Conservation (phyloP, 2,329 filamentous ascomycete species). For the Diaporthe eres region DNA sequence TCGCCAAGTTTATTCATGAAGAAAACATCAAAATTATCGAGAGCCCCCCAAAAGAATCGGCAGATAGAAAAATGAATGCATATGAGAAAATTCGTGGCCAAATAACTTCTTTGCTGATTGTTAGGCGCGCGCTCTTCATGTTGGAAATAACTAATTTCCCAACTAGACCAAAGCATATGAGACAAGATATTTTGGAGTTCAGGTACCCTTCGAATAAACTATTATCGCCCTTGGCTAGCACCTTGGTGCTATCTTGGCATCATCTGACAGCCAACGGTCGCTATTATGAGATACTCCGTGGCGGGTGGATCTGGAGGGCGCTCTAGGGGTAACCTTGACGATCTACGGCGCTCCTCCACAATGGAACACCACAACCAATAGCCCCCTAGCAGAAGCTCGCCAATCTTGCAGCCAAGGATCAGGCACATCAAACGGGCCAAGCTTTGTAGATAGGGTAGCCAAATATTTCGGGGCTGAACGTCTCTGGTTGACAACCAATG, state of each 20-base stretch:
- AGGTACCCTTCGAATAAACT: constrained; percentile 25
- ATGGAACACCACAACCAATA: not conserved
- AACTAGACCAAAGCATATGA: not conserved
- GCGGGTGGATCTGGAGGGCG: not conserved
- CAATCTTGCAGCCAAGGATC: constrained; percentile 10
- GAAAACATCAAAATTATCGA: not conserved
- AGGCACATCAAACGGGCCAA: constrained; percentile 28
- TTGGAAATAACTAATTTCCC: not conserved
- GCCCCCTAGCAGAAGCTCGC: not conserved
- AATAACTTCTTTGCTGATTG: not conserved
- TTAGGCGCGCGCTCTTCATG: constrained; percentile 1
- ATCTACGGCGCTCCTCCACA: constrained; percentile 16
- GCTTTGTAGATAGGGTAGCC: not conserved
- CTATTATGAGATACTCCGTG: not conserved
- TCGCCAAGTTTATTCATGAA: not conserved
- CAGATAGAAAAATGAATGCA: not conserved
- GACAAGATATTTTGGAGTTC: not conserved
- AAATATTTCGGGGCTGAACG: not conserved
- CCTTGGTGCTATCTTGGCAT: constrained; percentile 10
- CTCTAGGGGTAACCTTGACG: constrained; percentile 14
- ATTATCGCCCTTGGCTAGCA: not conserved
- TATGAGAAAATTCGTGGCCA: not conserved
- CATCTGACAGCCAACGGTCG: constrained; percentile 25
- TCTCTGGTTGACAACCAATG: constrained; percentile 22
- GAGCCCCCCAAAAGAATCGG: too few relatives aligned